Percentiles rank a stretch among this genome's conserved stretches.
These are phyloP conservation scores for Arthrocladium fulminans DNA, from an alignment of 2,329 filamentous ascomycete species.

Conservation along the genomic window DNA sequence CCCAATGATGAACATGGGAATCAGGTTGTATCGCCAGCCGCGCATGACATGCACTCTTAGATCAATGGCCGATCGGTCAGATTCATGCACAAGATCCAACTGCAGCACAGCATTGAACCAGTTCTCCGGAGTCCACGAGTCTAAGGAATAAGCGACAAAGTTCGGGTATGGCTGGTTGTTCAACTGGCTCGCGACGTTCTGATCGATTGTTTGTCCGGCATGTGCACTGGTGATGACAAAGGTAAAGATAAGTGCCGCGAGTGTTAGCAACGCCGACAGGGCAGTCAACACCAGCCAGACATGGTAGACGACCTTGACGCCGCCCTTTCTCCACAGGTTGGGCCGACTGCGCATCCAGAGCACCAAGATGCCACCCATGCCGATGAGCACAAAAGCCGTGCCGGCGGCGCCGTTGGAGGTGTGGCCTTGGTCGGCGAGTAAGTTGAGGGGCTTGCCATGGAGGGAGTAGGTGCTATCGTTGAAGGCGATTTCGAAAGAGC, in stretches of 20 bases:
- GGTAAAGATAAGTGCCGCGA: constrained; percentile 20
- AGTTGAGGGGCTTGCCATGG: constrained; percentile 16
- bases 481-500: constrained; percentile 18
- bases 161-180: constrained; percentile 23
- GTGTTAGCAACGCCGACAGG: constrained; percentile 16
- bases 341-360: constrained; percentile 14
- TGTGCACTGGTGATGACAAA: constrained; percentile 17
- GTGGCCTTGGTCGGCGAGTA: constrained; percentile 19
- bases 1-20: constrained; percentile 20
- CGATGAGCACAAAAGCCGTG: constrained; percentile 20
- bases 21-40: constrained; percentile 20
- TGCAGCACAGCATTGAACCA: constrained; percentile 21
- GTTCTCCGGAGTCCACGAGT: constrained; percentile 22
- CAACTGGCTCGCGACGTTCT: constrained; percentile 15
- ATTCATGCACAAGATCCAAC: constrained; percentile 14
- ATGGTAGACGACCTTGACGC: constrained; percentile 5
- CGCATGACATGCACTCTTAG: constrained; percentile 18
- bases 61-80: constrained; percentile 15
- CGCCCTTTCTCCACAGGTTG: neutral
- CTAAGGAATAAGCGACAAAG: constrained; percentile 25
- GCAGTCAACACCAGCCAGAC: constrained; percentile 18
- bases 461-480: constrained; percentile 15
- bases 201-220: constrained; percentile 20
- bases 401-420: constrained; percentile 22
- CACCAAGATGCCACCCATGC: constrained; percentile 15